Base-by-base conservation (phyloP, 2,329 filamentous ascomycete genomes). In the Decorospora gaudefroyi region DNA sequence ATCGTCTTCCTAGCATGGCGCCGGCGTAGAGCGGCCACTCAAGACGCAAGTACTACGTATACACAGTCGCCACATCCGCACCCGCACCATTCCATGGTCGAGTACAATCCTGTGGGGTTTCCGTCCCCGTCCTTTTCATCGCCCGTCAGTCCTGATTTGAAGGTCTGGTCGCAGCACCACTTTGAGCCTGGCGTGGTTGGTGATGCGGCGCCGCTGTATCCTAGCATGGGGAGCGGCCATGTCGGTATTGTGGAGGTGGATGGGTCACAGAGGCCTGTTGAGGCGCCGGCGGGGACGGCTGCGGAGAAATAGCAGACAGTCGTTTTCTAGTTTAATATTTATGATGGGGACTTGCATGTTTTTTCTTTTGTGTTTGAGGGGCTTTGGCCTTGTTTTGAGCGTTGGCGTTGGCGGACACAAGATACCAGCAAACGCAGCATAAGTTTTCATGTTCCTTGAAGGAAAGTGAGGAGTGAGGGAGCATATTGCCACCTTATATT, bases 1-100 rank as follows among this genome's bases (percentile, higher is more conserved):
- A 45, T 41, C 15, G 42, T 58, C 19, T 51, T 66, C 28, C 55
- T 62, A 18, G 39, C 61, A 28, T 57, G 60, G 17, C 54, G 59
- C 10, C 37, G 51, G 3, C 49, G 46, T 7, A 53, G 55, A 17
- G 19, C 22, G 0, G 15, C 21, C n/a, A n/a, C n/a, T n/a, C n/a
- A 7, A 49, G 4, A n/a, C 5, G 4, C n/a, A 18, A 26, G n/a
- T 4, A 13, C 1, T 10, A 13, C 19, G 1, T 28, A 12, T 19
- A 8, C 37, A 16, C 6, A 44, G 8, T 22, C 17, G 10, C 31
- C 22, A 4, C 39, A 41, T n/a, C n/a, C 16, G 2, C 42, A 42
- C 9, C 6, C 30, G 3, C n/a, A n/a, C n/a, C n/a, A n/a, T n/a
- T n/a, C n/a, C n/a, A 29, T 55, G 23, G 46, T 45, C 1, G 44